Base-by-base conservation (phyloP, 129 eudicot genomes). In the Flaveria bidentis region DNA sequence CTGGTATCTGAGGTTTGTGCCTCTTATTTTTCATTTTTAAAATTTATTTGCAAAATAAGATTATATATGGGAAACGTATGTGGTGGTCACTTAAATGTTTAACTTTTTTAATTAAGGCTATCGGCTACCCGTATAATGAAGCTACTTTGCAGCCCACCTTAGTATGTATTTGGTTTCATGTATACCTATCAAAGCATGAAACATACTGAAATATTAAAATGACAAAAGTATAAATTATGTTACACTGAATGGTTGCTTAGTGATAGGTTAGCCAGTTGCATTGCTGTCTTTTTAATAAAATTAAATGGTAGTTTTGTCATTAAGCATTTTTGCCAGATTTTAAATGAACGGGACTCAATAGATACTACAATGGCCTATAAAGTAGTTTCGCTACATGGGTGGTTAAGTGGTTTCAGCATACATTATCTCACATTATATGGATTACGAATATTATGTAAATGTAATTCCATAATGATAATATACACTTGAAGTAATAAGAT, bases 1-100 rank as follows among this genome's bases (percentile, higher is more conserved):
- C 86, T 88, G 77, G 90, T 88, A 68, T 79, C 89, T 61, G 86
- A 84, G 85, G 91, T 83, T 70, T 77, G 83, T 77, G 57, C 64
- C 69, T 39, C 15, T 55, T 30, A 46, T 28, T 49, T 2, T 44
- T 33, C 16, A 4, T 5, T 71, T 69, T 63, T 64, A 14, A 36
- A 36, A 36, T 36, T 36, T 36, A 36, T 15, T 13, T 17, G 64
- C 25, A 28, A 53, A 53, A 17, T n/a, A 53, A 53, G 60, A 53
- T 53, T n/a, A 53, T 17, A 53, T 53, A 53, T 17, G 23, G 23
- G 25, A 9, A 28, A 61, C 12, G 67, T 30, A 61, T 61, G 15
- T 30, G 44, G 68, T 28, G 41, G 66, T 12, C 39, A 60, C 66
- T 60, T 23, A 3, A 23, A 60, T 9, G 4, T 9, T 23, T 6